Base-by-base conservation (phyloP, 75 land plant genomes). In the Adiantum capillusveneris region DNA sequence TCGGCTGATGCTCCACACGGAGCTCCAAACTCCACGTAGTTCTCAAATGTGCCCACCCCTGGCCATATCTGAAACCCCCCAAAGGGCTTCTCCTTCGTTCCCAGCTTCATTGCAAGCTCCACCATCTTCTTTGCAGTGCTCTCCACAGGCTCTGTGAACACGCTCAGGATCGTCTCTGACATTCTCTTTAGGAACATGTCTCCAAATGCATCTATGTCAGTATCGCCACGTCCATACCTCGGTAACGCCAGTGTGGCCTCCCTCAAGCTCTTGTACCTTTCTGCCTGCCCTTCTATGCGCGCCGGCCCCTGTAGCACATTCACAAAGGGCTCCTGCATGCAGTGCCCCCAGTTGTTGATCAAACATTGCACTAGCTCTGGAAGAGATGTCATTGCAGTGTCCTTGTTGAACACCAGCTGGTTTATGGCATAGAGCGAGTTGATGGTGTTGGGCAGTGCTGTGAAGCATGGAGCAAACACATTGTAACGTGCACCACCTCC, bases 111-210 rank as follows among this genome's bases (percentile, higher is more conserved):
- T 20, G 49, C 49, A 5, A 46, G 49, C 49, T 46, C 49, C 49
- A 46, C 49, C 49, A 46, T 46, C 49, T 46, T 46, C 49, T 46
- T 46, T 20, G 49, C 49, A 2, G 49, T 46, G 49, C 49, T 46
- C 17, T 46, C 49, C 49, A 46, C 49, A 7, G 49, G 49, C 2
- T 46, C 17, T 46, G 49, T 46, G 49, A 46, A 46, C 14, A 46
- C 17, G 17, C 49, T 20, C 49, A 46, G 12, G 49, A 46, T 20
- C 17, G 49, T 46, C 49, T 46, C 49, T 20, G 49, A 46, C 49
- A 46, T 46, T 46, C 49, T 17, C 14, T 20, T 17, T 6, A 46
- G 5, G 17, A 46, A 6, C 49, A n/a, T 20, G 49, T 46, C 49
- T 17, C 49, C 49, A 2, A 46, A 46, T 46, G 49, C 49, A 46